phyloP scores from a whole-genome alignment of 2,329 filamentous ascomycete species.

The Aspergillus transmontanensis region DNA sequence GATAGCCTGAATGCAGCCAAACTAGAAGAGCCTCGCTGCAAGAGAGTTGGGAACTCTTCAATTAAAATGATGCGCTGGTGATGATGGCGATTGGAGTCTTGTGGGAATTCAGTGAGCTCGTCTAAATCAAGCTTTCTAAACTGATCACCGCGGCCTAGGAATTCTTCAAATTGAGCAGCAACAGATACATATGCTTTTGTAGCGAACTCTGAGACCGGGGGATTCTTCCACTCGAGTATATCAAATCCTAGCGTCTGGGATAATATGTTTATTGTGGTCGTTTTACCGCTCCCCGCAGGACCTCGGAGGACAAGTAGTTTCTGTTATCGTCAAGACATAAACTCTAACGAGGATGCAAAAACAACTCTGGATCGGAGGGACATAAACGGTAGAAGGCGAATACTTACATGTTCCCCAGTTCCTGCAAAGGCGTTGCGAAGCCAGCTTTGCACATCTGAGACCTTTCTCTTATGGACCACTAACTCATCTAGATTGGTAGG shows the following conservation, averaged over 20 bases:
- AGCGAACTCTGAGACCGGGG: conserved; percentile 62
- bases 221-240: conserved; percentile 89
- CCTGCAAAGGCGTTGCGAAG: conserved; percentile 73
- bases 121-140: conserved; percentile 70
- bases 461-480: conserved; percentile 93
- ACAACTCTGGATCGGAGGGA: background rate
- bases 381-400: conserved; percentile 1
- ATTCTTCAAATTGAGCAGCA: conserved; percentile 86
- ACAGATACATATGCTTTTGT: conserved; percentile 68
- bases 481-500: conserved; percentile 77
- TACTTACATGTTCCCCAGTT: conserved; percentile 42
- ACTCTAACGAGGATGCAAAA: background rate
- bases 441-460: conserved; percentile 82
- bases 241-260: conserved; percentile 76
- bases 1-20: conserved; percentile 73
- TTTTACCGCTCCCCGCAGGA: conserved; percentile 89
- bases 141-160: conserved; percentile 77
- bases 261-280: conserved; percentile 78
- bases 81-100: conserved; percentile 5
- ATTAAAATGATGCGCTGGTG: conserved; percentile 65
- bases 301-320: conserved; percentile 84
- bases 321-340: conserved; percentile 48
- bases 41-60: conserved; percentile 80
- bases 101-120: conserved; percentile 8
- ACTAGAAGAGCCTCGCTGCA: conserved; percentile 65